These are phyloP conservation scores for Sporothrix brasiliensis DNA, from an alignment of 2,329 filamentous ascomycete genomes.

Conservation along the genomic window DNA sequence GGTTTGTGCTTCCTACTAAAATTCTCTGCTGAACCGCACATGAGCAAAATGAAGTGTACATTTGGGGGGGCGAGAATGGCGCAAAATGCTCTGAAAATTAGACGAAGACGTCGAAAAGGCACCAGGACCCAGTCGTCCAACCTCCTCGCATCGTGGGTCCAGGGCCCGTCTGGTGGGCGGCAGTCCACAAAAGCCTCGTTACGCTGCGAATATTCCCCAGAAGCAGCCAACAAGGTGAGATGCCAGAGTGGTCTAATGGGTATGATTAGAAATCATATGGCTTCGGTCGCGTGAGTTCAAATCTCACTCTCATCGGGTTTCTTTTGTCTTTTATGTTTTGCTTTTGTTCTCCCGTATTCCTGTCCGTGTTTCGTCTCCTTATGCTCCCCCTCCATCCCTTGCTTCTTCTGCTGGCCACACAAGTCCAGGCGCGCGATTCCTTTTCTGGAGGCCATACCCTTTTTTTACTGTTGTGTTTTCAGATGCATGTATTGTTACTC, in stretches of 20 bases:
- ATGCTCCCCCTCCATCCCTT: background rate
- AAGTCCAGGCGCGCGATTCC: background rate
- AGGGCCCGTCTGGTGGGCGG: background rate
- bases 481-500: no score
- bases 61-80: background rate
- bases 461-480: no score
- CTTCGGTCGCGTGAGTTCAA: slow-evolving; percentile 37
- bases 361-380: background rate
- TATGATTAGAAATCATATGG: slow-evolving; percentile 37
- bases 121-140: background rate
- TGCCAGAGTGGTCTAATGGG: slow-evolving; percentile 37
- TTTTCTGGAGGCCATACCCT: background rate
- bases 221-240: slow-evolving; percentile 25
- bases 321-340: slow-evolving; percentile 18
- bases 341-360: no score
- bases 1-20: background rate
- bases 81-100: background rate
- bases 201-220: background rate
- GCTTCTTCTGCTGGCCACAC: background rate
- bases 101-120: no score
- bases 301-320: slow-evolving; percentile 35
- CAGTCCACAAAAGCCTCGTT: slow-evolving; percentile 23
- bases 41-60: background rate
- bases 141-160: slow-evolving; percentile 3
- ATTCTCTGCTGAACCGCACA: background rate